Conservation (phyloP, 495 filamentous ascomycete genomes). For the Pyrenula massariospora region DNA sequence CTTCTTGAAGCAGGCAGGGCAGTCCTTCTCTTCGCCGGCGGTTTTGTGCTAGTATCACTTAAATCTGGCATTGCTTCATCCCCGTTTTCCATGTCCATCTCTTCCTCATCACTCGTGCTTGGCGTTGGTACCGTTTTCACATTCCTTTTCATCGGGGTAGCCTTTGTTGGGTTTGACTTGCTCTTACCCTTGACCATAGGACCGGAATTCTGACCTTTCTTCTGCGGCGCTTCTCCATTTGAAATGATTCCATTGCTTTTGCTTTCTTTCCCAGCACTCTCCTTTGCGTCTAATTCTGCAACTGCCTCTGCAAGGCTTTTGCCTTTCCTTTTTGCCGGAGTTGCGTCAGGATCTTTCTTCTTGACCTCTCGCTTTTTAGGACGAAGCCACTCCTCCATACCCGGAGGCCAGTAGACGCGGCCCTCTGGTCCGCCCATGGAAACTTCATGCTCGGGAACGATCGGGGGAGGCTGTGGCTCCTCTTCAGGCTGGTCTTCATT, state of each 20-base stretch:
- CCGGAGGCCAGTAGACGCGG: conserved; percentile 84
- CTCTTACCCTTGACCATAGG: not conserved
- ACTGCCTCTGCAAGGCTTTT: conserved; percentile 12
- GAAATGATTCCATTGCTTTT: conserved; percentile 12
- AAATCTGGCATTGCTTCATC: conserved; percentile 15
- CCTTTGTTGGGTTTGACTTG: not conserved
- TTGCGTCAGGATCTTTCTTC: conserved; percentile 30
- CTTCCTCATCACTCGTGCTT: conserved; percentile 10
- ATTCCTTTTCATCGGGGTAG: conserved; percentile 5
- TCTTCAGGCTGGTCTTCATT: conserved; percentile 31
- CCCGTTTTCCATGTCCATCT: conserved; percentile 12
- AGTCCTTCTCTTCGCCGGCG: conserved; percentile 7
- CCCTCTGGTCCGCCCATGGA: conserved; percentile 83
- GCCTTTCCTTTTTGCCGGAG: conserved; percentile 19
- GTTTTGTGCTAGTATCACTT: conserved; percentile 4
- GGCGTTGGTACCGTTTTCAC: conserved; percentile 15
- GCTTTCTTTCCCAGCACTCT: conserved; percentile 8
- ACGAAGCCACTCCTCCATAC: conserved; percentile 82
- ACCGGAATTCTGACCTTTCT: conserved; percentile 6
- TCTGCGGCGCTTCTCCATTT: conserved; percentile 7
- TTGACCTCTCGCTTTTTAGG: conserved; percentile 62
- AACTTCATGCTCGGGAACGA: conserved; percentile 55
- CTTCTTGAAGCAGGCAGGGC: conserved; percentile 4
- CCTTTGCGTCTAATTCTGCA: conserved; percentile 11
- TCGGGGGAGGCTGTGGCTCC: conserved; percentile 14